Evolutionary conservation across 1,139 yeast genomes (phyloP).

Genomic region (Spencermartinsiella ligniputridi): DNA sequence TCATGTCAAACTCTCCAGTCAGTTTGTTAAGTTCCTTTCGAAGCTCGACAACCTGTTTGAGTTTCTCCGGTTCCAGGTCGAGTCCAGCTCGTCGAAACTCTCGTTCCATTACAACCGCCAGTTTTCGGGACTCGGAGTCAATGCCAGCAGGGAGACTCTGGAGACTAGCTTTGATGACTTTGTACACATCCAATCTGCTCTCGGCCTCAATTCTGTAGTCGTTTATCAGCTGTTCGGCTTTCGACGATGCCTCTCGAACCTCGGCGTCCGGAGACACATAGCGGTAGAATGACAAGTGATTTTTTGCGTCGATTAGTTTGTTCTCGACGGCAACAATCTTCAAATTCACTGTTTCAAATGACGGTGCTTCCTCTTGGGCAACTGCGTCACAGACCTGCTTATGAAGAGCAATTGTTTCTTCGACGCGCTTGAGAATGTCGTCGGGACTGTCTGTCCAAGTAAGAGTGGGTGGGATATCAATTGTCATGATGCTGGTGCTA

Average conservation of each 20-base stretch:
- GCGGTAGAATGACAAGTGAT: constrained; percentile 59
- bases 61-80: constrained; percentile 49
- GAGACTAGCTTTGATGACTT: constrained; percentile 51
- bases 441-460: constrained; percentile 59
- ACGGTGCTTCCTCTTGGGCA: constrained; percentile 44
- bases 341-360: constrained; percentile 50
- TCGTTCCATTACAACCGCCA: constrained; percentile 41
- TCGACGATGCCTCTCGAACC: constrained; percentile 64
- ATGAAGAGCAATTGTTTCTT: constrained; percentile 44
- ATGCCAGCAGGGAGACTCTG: constrained; percentile 27
- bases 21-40: constrained; percentile 57
- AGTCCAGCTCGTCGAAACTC: constrained; percentile 65
- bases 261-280: constrained; percentile 61
- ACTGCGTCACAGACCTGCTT: constrained; percentile 49
- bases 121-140: constrained; percentile 18
- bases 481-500: not conserved
- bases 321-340: constrained; percentile 52
- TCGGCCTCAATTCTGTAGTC: constrained; percentile 59
- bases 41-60: constrained; percentile 55
- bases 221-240: constrained; percentile 54
- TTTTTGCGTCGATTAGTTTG: constrained; percentile 40
- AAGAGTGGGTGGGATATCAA: not conserved
- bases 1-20: constrained; percentile 54
- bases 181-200: constrained; percentile 63
- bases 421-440: constrained; percentile 42